A percentile compares a stretch with the other conserved stretches of the same genome.
phyloP scores from a whole-genome alignment of 169 alveolate species.

The Eimeria tenella region DNA sequence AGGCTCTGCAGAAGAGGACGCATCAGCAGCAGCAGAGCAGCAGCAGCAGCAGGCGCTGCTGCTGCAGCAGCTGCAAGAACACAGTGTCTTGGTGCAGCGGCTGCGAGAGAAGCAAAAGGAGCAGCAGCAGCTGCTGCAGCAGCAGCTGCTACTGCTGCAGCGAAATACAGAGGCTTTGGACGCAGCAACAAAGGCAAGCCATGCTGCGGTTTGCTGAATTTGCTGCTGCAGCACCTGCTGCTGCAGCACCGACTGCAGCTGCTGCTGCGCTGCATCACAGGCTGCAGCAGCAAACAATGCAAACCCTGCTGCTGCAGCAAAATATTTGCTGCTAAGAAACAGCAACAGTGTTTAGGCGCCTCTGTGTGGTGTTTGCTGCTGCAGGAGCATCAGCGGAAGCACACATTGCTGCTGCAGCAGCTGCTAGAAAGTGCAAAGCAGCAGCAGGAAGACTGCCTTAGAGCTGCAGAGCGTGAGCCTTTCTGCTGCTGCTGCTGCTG shows the following conservation, averaged over 20 bases:
- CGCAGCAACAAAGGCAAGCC: conserved; percentile 21
- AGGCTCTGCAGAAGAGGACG: not conserved
- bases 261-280: not conserved
- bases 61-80: not conserved
- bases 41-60: conserved; percentile 8
- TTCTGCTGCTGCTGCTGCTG: not conserved
- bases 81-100: not conserved
- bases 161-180: not conserved
- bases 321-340: not conserved
- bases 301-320: not conserved
- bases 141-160: conserved; percentile 51
- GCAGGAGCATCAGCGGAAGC: conserved; percentile 28
- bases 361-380: not conserved
- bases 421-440: not conserved
- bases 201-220: too few species aligned
- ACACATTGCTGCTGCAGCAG: not conserved
- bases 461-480: not conserved
- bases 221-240: too few species aligned
- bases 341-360: not conserved
- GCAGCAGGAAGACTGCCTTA: not conserved
- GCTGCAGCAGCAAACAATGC: not conserved
- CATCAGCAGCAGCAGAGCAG: conserved; percentile 34
- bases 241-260: not conserved
- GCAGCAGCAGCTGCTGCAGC: conserved; percentile 20
- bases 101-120: conserved; percentile 21